Conservation (phyloP, 2,329 filamentous ascomycete genomes). For the Pseudogymnoascus sp. region DNA sequence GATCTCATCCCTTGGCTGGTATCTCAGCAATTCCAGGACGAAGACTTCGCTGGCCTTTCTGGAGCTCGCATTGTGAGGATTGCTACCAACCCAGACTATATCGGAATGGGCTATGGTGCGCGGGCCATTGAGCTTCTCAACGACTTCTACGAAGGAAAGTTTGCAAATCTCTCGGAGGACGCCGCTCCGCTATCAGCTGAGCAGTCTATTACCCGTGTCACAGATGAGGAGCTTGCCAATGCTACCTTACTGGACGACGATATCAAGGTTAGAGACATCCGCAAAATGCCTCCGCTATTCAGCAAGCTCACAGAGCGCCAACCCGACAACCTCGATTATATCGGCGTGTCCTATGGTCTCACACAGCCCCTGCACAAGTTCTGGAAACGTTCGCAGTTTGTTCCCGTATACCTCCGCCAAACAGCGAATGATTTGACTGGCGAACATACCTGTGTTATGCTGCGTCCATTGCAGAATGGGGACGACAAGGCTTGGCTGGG, state of each 20-base stretch:
- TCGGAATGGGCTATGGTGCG: slow-evolving; percentile 86
- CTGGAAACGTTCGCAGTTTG: slow-evolving; percentile 85
- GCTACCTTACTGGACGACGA: slow-evolving; percentile 76
- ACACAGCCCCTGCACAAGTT: slow-evolving; percentile 86
- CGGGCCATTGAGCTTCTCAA: slow-evolving; percentile 79
- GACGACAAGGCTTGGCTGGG: slow-evolving; percentile 75
- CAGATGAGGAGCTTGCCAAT: slow-evolving; percentile 72
- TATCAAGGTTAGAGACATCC: slow-evolving; percentile 82
- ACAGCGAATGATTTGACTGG: slow-evolving; percentile 94
- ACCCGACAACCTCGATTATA: slow-evolving; percentile 76
- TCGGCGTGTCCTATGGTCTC: slow-evolving; percentile 92
- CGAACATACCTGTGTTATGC: slow-evolving; percentile 97
- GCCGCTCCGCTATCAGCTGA: slow-evolving; percentile 44
- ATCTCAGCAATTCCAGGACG: slow-evolving; percentile 96
- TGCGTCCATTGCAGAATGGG: slow-evolving; percentile 64
- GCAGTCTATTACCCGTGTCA: slow-evolving; percentile 67
- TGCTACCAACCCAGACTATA: slow-evolving; percentile 91
- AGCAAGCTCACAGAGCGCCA: slow-evolving; percentile 77
- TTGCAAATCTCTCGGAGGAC: slow-evolving; percentile 73
- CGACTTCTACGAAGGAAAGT: slow-evolving; percentile 93
- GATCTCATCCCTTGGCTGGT: slow-evolving; percentile 97
- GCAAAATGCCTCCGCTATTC: slow-evolving; percentile 88
- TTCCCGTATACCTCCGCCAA: slow-evolving; percentile 87
- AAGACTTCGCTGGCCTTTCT: slow-evolving; percentile 88
- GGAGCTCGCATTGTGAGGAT: slow-evolving; percentile 90